These are phyloP conservation scores for Lipomyces kockii DNA, from an alignment of 805 yeast species.

Conservation along the genomic window DNA sequence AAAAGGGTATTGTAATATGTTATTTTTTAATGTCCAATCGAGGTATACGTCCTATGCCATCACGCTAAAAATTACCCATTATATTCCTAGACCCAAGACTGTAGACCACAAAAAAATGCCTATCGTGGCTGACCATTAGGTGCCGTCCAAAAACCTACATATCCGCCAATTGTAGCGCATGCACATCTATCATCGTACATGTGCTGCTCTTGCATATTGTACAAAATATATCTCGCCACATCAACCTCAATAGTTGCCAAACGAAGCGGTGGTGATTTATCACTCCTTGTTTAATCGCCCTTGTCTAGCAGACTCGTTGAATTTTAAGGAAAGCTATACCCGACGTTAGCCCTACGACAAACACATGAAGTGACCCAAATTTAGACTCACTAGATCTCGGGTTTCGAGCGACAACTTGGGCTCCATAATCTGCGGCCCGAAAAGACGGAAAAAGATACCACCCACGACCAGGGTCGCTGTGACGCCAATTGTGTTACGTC, in stretches of 20 bases:
- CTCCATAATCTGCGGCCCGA: slow-evolving; percentile 25
- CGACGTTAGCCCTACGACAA: too few relatives aligned
- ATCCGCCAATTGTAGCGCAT: not conserved
- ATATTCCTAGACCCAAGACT: not conserved
- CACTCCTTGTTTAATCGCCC: slow-evolving; percentile 15
- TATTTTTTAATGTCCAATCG: too few relatives aligned
- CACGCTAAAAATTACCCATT: not conserved
- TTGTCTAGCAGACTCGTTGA: slow-evolving; percentile 21
- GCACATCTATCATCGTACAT: not conserved
- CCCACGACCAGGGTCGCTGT: slow-evolving; percentile 42
- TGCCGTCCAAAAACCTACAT: not conserved
- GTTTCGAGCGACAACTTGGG: slow-evolving; percentile 1
- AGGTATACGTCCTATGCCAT: not conserved
- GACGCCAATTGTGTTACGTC: slow-evolving; percentile 51
- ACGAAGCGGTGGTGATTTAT: not conserved
- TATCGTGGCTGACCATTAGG: not conserved
- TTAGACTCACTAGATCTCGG: slow-evolving; percentile 14
- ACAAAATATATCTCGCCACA: not conserved
- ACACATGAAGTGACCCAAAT: not conserved
- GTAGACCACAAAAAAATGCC: not conserved
- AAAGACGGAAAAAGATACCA: slow-evolving; percentile 12
- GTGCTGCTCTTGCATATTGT: not conserved
- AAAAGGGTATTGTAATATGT: not conserved
- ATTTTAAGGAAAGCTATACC: slow-evolving; percentile 15
- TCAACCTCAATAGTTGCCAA: not conserved